Conservation (phyloP, 441 rosid species). For the Populus hybrid region DNA sequence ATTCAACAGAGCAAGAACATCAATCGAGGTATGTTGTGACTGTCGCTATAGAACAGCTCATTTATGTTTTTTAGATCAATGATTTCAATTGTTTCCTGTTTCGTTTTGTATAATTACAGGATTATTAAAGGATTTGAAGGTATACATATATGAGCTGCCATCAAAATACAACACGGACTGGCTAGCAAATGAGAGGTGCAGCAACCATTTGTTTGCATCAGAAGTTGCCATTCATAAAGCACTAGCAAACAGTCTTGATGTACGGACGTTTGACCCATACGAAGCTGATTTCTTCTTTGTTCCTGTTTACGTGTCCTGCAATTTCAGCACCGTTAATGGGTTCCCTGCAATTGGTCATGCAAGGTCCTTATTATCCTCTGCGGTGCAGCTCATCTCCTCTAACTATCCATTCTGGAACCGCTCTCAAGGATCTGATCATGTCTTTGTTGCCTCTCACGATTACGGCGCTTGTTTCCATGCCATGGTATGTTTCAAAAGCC, state of each 20-base stretch:
- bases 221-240: slow-evolving; percentile 91
- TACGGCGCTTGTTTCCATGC: slow-evolving; percentile 93
- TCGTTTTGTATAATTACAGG: slow-evolving; percentile 22
- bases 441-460: slow-evolving; percentile 86
- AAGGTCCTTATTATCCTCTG: slow-evolving; percentile 59
- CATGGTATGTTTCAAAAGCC: slow-evolving; percentile 35
- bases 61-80: not conserved
- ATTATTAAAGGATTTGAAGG: slow-evolving; percentile 56
- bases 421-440: slow-evolving; percentile 70
- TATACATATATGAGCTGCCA: slow-evolving; percentile 74
- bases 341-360: slow-evolving; percentile 97
- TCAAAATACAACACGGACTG: slow-evolving; percentile 70
- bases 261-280: slow-evolving; percentile 69
- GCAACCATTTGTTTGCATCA: slow-evolving; percentile 80
- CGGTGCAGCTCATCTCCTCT: slow-evolving; percentile 52
- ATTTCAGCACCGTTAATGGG: slow-evolving; percentile 85
- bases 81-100: not conserved
- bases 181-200: slow-evolving; percentile 75
- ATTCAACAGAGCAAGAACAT: slow-evolving; percentile 18
- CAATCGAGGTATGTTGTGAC: slow-evolving; percentile 19
- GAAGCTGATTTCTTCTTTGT: slow-evolving; percentile 92
- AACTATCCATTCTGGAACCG: slow-evolving; percentile 81
- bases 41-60: not conserved
- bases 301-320: slow-evolving; percentile 91
- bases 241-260: slow-evolving; percentile 45